Base-by-base conservation (phyloP, 345 rosid genomes). In the Ailanthus altissimus region DNA sequence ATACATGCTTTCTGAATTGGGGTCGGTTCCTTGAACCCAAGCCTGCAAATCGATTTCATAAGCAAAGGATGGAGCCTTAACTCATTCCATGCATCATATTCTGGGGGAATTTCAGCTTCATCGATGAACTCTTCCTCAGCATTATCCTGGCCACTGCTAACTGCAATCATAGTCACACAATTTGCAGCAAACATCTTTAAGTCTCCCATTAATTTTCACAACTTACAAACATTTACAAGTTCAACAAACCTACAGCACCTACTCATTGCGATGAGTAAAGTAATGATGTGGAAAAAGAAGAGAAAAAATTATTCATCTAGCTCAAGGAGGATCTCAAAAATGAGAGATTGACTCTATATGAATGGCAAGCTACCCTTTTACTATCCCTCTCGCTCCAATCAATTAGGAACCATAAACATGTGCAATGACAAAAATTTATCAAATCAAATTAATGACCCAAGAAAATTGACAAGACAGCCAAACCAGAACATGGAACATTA, bases 11-110 rank as follows among this genome's bases (percentile, higher is more conserved):
- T 90, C 77, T 96, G 99, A 82, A 96, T 92, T 26, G 91, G 85
- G 67, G 98, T 96, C 21, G 99, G 99, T 83, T 96, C 91, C 86
- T 86, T 92, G 86, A 93, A 93, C 40, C 93, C 93, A 64, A 96
- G 93, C 75, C 84, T 84, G 75, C 53, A 77, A 79, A 96, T 88
- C 66, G 97, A 86, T 77, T 86, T 90, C 97, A 92, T 89, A 77
- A 95, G 88, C 53, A 75, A 56, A 67, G 97, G 94, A 84, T 95
- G 97, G 50, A 95, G 90, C 78, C 99, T 90, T 85, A 93, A 79
- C 72, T 84, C 90, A 86, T 85, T 86, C 99, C 99, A 96, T 50
- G 87, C 93, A 87, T 80, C 62, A 79, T 80, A 92, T 67, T 95
- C 91, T 1, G 75, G 56, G 58, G 78, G 81, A 72, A 49, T 67